These are phyloP conservation scores for Kokia cookei DNA, from an alignment of 441 rosid species.

Conservation along the genomic window DNA sequence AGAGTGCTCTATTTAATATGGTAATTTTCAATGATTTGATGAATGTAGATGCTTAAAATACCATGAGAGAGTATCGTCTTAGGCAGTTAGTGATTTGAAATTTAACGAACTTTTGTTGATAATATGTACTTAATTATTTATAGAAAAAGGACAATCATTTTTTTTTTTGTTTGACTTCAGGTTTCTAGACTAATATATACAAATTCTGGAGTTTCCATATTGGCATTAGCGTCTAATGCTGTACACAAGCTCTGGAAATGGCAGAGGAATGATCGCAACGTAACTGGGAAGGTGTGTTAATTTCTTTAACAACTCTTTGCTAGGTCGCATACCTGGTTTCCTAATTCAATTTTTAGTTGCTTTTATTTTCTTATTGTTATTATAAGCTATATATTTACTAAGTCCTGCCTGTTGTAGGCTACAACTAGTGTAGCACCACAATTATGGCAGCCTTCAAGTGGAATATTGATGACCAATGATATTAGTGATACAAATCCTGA, in stretches of 20 bases:
- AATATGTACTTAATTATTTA: neutral
- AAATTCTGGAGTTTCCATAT: conserved; percentile 60
- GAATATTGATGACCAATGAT: conserved; percentile 71
- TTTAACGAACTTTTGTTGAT: neutral
- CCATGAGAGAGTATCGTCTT: neutral
- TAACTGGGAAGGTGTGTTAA: conserved; percentile 39
- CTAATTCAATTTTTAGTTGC: neutral
- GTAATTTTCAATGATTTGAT: neutral
- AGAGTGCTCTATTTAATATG: neutral
- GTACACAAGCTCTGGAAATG: conserved; percentile 90
- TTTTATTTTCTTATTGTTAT: conserved; percentile 5
- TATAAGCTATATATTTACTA: conserved; percentile 6
- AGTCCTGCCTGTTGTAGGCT: conserved; percentile 34
- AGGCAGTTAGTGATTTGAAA: neutral
- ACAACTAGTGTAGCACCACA: conserved; percentile 58
- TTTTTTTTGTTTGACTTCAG: conserved; percentile 24
- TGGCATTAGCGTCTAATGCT: conserved; percentile 80
- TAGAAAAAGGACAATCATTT: neutral
- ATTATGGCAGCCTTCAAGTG: conserved; percentile 78
- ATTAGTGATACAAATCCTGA: conserved; percentile 57
- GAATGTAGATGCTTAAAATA: neutral
- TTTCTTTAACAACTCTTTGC: neutral
- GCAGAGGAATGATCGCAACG: conserved; percentile 59
- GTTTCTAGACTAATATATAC: conserved; percentile 71
- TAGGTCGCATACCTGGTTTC: neutral